Evolutionary conservation across 805 yeast genomes (phyloP), one percentile per base, ranked within the genome.

Genomic region (Cephaloascus albidus): DNA sequence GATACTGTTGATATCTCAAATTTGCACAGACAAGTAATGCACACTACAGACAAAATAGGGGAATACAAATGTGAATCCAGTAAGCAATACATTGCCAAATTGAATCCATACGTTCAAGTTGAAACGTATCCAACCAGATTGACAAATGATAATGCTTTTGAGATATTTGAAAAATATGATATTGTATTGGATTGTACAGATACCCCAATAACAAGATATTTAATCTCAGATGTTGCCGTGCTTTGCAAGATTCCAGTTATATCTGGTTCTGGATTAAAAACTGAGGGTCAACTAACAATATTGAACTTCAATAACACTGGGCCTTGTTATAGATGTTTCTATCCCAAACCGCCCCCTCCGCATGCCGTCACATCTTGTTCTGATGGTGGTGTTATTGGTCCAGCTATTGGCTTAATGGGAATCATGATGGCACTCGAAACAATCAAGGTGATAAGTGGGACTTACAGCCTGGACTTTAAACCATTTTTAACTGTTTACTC

Each of bases 281-380:
- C 94, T 0, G 97, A 93, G 46, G 98, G 98, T 4, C 98, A 93
- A 54, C 55, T 94, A 30, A 66, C 86, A 0, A 72, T 93, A 0
- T 65, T 88, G 42, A 86, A 89, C 58, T 87, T 70, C 54, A 55
- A 63, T 23, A 63, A 66, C 17, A 39, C 43, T 3, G 96, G 95
- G 0, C 99, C 99, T 0, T 93, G 99, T 55, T 93, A 93, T 54
- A 65, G 99, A 43, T 93, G 99, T 54, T 78, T 89, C 58, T 86
- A 85, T 49, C 97, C 98, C 0, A 63, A 63, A 5, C 96, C 97
- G 0, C 97, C 98, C 0, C 78, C 89, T 1, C 85, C 96, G 1
- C 80, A 76, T 42, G 68, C 84, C 2, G 87, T 89, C 1, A 74
- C 87, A 0, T 74, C 94, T 0, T 93, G 99, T 51, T 76, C 85